Evolutionary conservation across 257 asterid genomes (phyloP).

Genomic region (Nicotiana knightiana): DNA sequence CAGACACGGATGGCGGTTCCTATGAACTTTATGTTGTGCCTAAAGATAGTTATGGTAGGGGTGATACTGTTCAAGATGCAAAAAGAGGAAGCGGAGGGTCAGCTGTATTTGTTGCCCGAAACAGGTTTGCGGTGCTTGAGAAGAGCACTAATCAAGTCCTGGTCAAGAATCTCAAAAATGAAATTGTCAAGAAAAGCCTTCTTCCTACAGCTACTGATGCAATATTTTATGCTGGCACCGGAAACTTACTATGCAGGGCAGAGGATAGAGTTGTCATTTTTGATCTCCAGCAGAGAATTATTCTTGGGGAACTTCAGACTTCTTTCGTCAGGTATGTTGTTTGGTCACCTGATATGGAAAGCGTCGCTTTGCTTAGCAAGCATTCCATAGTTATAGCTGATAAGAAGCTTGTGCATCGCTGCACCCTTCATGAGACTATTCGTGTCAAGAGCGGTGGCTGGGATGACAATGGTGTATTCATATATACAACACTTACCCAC

Average conservation of each 20-base stretch:
- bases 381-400: conserved; percentile 92
- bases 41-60: conserved; percentile 78
- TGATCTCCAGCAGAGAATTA: conserved; percentile 84
- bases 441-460: conserved; percentile 98
- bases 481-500: conserved; percentile 87
- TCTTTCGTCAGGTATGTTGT: conserved; percentile 78
- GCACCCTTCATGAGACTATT: conserved; percentile 95
- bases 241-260: conserved; percentile 87
- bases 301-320: conserved; percentile 82
- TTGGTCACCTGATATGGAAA: conserved; percentile 96
- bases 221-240: conserved; percentile 94
- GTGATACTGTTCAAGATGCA: conserved; percentile 84
- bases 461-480: conserved; percentile 95
- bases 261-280: conserved; percentile 92
- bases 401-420: conserved; percentile 83
- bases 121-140: conserved; percentile 93
- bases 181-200: conserved; percentile 57
- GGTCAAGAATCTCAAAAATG: conserved; percentile 79
- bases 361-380: conserved; percentile 88
- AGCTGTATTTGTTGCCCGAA: conserved; percentile 88
- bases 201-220: conserved; percentile 85
- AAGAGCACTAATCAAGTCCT: conserved; percentile 73
- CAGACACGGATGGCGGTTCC: conserved; percentile 87
- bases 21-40: conserved; percentile 82
- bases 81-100: conserved; percentile 85